Evolutionary conservation across 225 moss, liverwort and hornwort species (phyloP).

Genomic region (Lunularia cruciata): DNA sequence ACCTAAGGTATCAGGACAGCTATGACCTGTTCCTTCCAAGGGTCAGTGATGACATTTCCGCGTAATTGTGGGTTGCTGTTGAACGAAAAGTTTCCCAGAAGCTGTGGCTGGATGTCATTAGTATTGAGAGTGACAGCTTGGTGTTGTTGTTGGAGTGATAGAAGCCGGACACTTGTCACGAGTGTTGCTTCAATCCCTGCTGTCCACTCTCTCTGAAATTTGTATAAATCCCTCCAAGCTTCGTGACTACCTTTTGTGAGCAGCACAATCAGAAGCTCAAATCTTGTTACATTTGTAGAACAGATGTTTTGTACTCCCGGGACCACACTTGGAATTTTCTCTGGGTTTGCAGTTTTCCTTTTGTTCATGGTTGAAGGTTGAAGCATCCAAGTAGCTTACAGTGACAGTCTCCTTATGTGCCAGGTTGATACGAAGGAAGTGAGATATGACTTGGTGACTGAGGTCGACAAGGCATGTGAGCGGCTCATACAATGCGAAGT

Average conservation of each 20-base stretch:
- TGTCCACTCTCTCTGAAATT: not conserved
- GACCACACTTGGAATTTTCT: not conserved
- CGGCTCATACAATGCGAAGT: conserved; percentile 56
- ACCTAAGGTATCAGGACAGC: not conserved
- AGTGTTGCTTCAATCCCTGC: not conserved
- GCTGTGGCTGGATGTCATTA: not conserved
- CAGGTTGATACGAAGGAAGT: conserved; percentile 67
- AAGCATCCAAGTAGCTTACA: no score
- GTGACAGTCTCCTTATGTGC: not conserved
- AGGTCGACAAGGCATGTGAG: conserved; percentile 70
- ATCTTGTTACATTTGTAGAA: not conserved
- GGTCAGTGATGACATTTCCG: not conserved
- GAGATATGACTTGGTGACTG: conserved; percentile 66
- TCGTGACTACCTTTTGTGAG: no score
- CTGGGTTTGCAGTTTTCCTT: no score
- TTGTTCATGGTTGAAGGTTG: no score
- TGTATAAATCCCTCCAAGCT: not conserved
- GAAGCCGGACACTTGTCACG: no score
- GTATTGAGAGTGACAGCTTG: not conserved
- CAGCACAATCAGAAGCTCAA: no score
- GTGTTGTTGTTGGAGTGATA: not conserved
- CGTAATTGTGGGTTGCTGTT: not conserved
- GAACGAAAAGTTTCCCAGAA: not conserved
- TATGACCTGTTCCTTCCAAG: not conserved
- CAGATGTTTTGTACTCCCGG: not conserved